Conservation (phyloP, 345 rosid species). For the Aquilaria yunnanensis region DNA sequence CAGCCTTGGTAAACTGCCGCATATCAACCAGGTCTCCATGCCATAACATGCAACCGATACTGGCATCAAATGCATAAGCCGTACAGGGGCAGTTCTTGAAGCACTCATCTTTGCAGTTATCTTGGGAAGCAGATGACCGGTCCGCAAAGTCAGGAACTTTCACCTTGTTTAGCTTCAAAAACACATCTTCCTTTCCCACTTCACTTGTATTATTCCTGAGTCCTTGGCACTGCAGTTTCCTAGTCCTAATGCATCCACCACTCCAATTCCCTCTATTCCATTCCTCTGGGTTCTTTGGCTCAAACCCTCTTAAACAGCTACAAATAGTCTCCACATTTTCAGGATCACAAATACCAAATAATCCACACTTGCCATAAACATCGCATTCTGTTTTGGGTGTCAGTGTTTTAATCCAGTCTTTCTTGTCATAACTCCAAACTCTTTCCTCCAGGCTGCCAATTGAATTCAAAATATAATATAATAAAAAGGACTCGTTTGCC, state of each 20-base stretch:
- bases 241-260: constrained; percentile 40
- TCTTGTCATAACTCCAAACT: constrained; percentile 14
- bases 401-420: constrained; percentile 7
- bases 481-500: neutral
- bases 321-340: constrained; percentile 27
- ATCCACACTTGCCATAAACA: constrained; percentile 44
- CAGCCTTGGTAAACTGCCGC: constrained; percentile 9
- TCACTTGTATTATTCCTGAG: constrained; percentile 15
- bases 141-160: constrained; percentile 37
- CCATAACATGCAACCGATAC: constrained; percentile 48
- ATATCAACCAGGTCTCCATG: constrained; percentile 29
- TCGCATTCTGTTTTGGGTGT: constrained; percentile 25
- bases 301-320: constrained; percentile 46
- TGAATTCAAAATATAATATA: constrained; percentile 16
- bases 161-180: constrained; percentile 28
- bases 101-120: constrained; percentile 31
- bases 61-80: constrained; percentile 38
- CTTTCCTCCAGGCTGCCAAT: constrained; percentile 22
- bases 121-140: constrained; percentile 9
- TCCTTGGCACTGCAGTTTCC: constrained; percentile 22
- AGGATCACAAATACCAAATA: constrained; percentile 29
- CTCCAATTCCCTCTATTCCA: constrained; percentile 39
- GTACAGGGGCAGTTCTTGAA: constrained; percentile 41
- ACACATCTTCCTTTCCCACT: constrained; percentile 31
- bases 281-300: constrained; percentile 29